phyloP scores from a whole-genome alignment of 371 early-diverging fungal genomes.

The Zopfochytrium polystomum region DNA sequence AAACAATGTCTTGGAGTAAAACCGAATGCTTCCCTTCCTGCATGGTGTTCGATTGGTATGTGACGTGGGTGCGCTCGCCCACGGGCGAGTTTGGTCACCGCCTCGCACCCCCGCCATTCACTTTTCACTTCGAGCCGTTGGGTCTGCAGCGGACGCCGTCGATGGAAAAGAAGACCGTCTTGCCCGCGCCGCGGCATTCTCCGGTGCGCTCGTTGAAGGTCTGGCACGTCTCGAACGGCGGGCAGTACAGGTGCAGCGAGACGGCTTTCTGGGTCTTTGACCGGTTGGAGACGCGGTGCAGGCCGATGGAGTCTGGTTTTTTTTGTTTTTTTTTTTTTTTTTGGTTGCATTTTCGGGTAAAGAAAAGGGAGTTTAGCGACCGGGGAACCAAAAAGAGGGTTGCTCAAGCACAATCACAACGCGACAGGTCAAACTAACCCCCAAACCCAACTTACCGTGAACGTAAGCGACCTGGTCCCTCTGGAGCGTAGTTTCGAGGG shows the following conservation, averaged over 20 bases:
- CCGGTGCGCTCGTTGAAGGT: conserved; percentile 80
- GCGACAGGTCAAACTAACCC: too few species aligned
- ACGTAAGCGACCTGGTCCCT: conserved; percentile 82
- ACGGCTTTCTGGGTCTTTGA: conserved; percentile 65
- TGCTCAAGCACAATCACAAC: too few species aligned
- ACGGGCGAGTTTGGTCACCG: too few species aligned
- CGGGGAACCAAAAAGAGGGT: background rate
- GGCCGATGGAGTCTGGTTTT: conserved; percentile 78
- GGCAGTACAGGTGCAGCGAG: conserved; percentile 90
- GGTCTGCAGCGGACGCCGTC: too few species aligned
- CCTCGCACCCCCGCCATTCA: too few species aligned
- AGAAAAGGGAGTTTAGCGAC: background rate
- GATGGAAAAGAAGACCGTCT: conserved; percentile 66
- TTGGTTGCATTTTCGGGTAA: too few species aligned
- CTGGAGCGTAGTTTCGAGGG: conserved; percentile 43
- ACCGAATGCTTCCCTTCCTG: too few species aligned
- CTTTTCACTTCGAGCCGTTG: too few species aligned
- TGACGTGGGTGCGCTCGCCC: too few species aligned
- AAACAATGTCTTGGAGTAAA: too few species aligned
- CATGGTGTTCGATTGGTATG: too few species aligned
- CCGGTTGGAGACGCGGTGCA: conserved; percentile 85
- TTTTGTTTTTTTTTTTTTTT: too few species aligned
- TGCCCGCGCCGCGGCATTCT: conserved; percentile 62
- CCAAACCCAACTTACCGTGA: conserved; percentile 68
- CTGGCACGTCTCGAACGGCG: conserved; percentile 80